Percentiles rank a stretch among this genome's conserved stretches.
phyloP scores from a whole-genome alignment of 352 stramenopile genomes.

The Peronosclerospora sorghi region DNA sequence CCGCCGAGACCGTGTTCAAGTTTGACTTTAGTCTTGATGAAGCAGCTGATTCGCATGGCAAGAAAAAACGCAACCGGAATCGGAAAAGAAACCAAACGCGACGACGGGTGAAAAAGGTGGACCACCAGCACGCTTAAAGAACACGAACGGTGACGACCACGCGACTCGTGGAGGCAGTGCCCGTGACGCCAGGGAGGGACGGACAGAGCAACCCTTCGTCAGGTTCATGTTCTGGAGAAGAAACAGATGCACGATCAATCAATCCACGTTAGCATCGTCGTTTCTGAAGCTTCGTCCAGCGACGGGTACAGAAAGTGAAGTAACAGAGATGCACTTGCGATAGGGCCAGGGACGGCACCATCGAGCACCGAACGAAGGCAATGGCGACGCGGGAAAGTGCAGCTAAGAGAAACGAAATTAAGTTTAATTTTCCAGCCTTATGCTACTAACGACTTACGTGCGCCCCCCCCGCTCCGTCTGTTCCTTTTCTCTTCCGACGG shows the following conservation, averaged over 20 bases:
- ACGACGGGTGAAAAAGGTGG: not conserved
- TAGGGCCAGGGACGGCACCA: conserved; percentile 56
- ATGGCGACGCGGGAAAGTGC: not conserved
- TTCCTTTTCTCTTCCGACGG: too few species aligned
- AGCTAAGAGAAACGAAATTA: conserved; percentile 10
- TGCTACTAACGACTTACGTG: not conserved
- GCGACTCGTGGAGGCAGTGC: not conserved
- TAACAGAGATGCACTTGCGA: conserved; percentile 59
- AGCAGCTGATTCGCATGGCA: not conserved
- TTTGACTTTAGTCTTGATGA: conserved; percentile 34
- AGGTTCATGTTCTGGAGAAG: conserved; percentile 1
- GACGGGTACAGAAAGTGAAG: conserved; percentile 49
- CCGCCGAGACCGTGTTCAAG: conserved; percentile 27
- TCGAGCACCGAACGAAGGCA: conserved; percentile 22
- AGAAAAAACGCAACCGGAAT: conserved; percentile 22
- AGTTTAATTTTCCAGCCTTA: conserved; percentile 24
- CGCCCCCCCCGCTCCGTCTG: too few species aligned
- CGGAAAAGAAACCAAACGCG: conserved; percentile 23
- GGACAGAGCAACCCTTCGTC: conserved; percentile 4
- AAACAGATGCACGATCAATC: not conserved
- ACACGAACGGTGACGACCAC: not conserved
- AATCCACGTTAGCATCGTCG: conserved; percentile 7
- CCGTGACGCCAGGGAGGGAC: conserved; percentile 7
- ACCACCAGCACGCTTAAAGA: not conserved
- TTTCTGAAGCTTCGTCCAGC: conserved; percentile 54